phyloP scores from a whole-genome alignment of 1,284 basidiomycete species.

The Ustilago crameri region DNA sequence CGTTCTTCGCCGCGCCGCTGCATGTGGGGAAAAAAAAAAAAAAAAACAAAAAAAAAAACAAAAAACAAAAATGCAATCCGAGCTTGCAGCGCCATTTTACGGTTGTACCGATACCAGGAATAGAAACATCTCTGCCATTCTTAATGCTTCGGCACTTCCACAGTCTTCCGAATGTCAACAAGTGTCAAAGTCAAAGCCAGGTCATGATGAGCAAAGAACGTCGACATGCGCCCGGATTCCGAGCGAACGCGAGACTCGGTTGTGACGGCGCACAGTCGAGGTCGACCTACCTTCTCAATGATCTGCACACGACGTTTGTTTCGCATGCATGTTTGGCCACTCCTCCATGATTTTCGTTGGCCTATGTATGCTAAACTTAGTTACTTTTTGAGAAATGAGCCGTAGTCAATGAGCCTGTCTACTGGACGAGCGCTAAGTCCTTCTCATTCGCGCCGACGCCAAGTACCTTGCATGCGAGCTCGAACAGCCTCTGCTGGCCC shows the following conservation, averaged over 20 bases:
- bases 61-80: too few species aligned
- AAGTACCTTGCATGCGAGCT: conserved; percentile 68
- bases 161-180: not conserved
- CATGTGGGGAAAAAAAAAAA: too few species aligned
- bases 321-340: not conserved
- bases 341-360: too few species aligned
- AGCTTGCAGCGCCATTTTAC: too few species aligned
- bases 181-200: not conserved
- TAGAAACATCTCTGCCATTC: not conserved
- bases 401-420: not conserved
- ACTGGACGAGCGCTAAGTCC: conserved; percentile 46
- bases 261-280: not conserved
- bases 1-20: not conserved
- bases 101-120: not conserved
- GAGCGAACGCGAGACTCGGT: not conserved
- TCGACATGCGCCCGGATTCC: not conserved
- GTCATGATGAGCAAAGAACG: too few species aligned
- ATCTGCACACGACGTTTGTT: conserved; percentile 19
- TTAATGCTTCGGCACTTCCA: not conserved
- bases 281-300: conserved; percentile 9
- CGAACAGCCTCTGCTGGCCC: conserved; percentile 76
- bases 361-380: too few species aligned
- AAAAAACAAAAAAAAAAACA: too few species aligned
- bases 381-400: too few species aligned
- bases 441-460: conserved; percentile 58